These are phyloP conservation scores for Cucurbitaria berberidis DNA, from an alignment of 2,329 filamentous ascomycete species.

Conservation along the genomic window DNA sequence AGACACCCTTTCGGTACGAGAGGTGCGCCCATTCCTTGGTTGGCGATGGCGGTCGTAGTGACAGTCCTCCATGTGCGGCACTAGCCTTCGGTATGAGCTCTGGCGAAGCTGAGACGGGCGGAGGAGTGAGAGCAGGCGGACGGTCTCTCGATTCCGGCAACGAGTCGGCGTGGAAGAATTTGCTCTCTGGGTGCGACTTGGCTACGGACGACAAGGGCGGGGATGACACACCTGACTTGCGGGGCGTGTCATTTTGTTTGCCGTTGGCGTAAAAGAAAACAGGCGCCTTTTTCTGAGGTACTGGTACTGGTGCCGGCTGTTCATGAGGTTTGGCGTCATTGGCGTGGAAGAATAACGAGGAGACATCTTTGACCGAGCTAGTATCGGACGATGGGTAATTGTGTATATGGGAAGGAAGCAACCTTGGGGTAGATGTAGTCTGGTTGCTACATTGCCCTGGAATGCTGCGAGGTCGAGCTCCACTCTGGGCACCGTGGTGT, in stretches of 20 bases:
- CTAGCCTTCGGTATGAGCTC: constrained; percentile 28
- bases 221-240: constrained; percentile 34
- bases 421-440: constrained; percentile 29
- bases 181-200: constrained; percentile 49
- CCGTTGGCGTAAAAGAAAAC: constrained; percentile 61
- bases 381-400: constrained; percentile 34
- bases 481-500: constrained; percentile 22
- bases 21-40: constrained; percentile 57
- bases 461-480: constrained; percentile 48
- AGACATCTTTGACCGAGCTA: constrained; percentile 35
- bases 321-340: constrained; percentile 66
- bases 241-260: constrained; percentile 48
- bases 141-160: constrained; percentile 48
- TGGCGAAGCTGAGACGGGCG: constrained; percentile 32
- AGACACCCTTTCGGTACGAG: constrained; percentile 57
- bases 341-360: constrained; percentile 88
- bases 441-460: constrained; percentile 35
- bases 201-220: constrained; percentile 42
- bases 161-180: constrained; percentile 77
- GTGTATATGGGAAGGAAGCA: constrained; percentile 34
- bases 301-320: constrained; percentile 37
- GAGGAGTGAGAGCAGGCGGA: constrained; percentile 43
- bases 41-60: constrained; percentile 51
- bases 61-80: constrained; percentile 17
- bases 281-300: constrained; percentile 51